A percentile compares a stretch with the other conserved stretches of the same genome.
Conservation (phyloP, 73 alveolate species). For the Uronychia setigera region DNA sequence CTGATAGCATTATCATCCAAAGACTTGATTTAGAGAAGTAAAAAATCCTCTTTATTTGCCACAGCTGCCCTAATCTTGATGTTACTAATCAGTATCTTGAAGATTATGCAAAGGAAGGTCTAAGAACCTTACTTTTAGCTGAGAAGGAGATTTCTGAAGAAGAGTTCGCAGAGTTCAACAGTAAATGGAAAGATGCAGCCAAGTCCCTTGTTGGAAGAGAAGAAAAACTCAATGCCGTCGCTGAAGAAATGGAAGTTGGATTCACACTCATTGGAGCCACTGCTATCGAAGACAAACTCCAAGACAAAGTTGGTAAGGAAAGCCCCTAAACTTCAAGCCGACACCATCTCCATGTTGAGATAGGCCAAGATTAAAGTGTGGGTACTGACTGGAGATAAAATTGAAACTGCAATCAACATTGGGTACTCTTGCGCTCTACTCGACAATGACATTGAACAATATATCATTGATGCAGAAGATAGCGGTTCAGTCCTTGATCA, state of each 20-base stretch:
- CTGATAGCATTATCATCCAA: slow-evolving; percentile 75
- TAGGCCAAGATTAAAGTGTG: slow-evolving; percentile 95
- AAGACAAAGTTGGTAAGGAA: slow-evolving; percentile 91
- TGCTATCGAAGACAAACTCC: slow-evolving; percentile 92
- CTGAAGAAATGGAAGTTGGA: slow-evolving; percentile 82
- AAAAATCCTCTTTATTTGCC: no score
- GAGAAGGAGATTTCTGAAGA: slow-evolving; percentile 83
- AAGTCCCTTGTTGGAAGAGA: slow-evolving; percentile 64
- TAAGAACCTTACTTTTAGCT: slow-evolving; percentile 93
- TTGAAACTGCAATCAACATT: slow-evolving; percentile 94
- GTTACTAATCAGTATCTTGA: slow-evolving; percentile 72
- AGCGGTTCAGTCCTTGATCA: slow-evolving; percentile 35
- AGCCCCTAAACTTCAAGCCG: slow-evolving; percentile 51
- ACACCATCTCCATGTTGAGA: slow-evolving; percentile 83
- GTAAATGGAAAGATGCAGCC: slow-evolving; percentile 68
- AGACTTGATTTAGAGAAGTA: slow-evolving; percentile 29
- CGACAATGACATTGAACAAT: slow-evolving; percentile 52
- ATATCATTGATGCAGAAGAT: slow-evolving; percentile 60
- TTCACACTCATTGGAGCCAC: slow-evolving; percentile 91
- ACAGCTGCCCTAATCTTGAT: background rate
- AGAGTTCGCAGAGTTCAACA: slow-evolving; percentile 83
- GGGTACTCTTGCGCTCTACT: slow-evolving; percentile 88
- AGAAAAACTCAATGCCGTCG: slow-evolving; percentile 76
- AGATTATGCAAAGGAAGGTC: slow-evolving; percentile 90
- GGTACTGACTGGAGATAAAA: slow-evolving; percentile 97